Base-by-base conservation (phyloP, 139 green algal species). In the Coccomyxa sp. region DNA sequence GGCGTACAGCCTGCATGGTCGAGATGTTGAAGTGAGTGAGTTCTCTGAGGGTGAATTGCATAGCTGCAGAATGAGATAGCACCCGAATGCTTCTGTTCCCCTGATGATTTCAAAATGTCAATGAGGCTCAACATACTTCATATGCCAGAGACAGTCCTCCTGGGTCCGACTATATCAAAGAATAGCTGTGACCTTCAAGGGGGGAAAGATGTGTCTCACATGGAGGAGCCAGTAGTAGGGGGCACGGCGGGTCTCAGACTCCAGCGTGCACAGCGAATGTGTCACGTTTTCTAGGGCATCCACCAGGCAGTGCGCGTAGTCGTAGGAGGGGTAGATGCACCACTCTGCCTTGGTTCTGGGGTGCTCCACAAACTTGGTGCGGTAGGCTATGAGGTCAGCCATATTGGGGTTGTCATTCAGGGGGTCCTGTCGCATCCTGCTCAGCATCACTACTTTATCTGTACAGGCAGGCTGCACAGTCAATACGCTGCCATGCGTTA, bases 301-400 rank as follows among this genome's bases (percentile, higher is more conserved):
- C 79, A 97, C 95, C 35, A 99, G 72, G 90, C 96, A 99, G 89
- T 99, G 96, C 1, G 96, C 99, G 93, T 94, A 99, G 92, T 99
- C 96, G 81, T 99, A 99, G 27, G 91, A 97, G 34, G 96, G 96
- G 87, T 99, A 99, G 84, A 99, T 97, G 90, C 95, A 98, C 94
- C 94, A 98, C 16, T n/a, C 54, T 50, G 75, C 37, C 6, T 94
- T 93, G 0, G 90, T 92, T 54, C 97, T 91, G 10, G 96, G 95
- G 88, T 99, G 96, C 77, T 73, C 29, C 50, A 85, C 80, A 76
- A 95, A 97, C 86, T 98, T 99, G 87, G 99, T 95, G 78, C 97
- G 92, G 88, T 98, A 98, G 0, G 94, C 95, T 50, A 98, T 97
- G 0, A 98, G 88, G 90, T 98, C 95, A 84, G 92, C 98, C 96